phyloP scores from a whole-genome alignment of 306 rosid genomes.

The Herpetospermum pedunculosum region DNA sequence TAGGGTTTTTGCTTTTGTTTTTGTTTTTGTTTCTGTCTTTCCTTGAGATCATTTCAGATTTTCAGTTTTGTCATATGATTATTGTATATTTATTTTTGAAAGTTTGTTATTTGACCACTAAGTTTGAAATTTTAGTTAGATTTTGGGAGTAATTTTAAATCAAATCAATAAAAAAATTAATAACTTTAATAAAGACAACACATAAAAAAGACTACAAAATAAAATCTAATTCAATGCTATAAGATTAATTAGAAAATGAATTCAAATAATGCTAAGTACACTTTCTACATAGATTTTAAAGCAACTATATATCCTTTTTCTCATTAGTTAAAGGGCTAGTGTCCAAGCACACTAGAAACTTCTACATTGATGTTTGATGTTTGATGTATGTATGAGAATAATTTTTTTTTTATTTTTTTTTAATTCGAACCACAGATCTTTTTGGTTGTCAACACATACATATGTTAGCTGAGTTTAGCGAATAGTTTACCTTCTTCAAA shows the following conservation, averaged over 20 bases:
- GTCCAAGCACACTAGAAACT: background rate
- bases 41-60: background rate
- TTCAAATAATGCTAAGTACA: background rate
- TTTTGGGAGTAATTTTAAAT: background rate
- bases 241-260: background rate
- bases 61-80: background rate
- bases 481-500: too few species aligned
- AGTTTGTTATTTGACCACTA: background rate
- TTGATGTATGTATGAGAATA: background rate
- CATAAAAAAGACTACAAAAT: too few species aligned
- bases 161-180: too few species aligned
- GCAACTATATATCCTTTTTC: background rate
- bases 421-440: too few species aligned
- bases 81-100: background rate
- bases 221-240: background rate
- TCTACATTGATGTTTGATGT: background rate
- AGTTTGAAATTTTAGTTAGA: background rate
- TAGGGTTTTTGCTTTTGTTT: background rate
- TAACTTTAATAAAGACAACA: too few species aligned
- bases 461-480: too few species aligned
- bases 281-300: background rate
- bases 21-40: too few species aligned
- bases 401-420: too few species aligned
- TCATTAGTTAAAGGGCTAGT: background rate
- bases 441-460: too few species aligned